A percentile compares a stretch with the other conserved stretches of the same genome.
Conservation (phyloP, 2,329 filamentous ascomycete genomes). For the Waltergamsia citrina region DNA sequence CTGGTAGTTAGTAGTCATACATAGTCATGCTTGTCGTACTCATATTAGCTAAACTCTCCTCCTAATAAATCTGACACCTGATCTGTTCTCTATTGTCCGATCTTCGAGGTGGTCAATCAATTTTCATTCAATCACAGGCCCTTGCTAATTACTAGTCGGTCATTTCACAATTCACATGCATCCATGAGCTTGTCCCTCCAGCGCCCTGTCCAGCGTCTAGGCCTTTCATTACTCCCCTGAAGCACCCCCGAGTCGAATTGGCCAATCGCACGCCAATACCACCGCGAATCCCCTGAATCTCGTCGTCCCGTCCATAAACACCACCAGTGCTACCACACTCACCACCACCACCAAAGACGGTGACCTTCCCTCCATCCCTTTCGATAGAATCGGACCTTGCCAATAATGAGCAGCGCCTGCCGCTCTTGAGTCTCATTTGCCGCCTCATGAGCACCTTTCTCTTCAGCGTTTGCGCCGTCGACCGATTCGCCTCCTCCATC, state of each 20-base stretch:
- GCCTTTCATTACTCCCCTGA: slow-evolving; percentile 1
- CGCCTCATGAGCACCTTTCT: slow-evolving; percentile 37
- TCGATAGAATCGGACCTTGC: slow-evolving; percentile 1
- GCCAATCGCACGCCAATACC: slow-evolving; percentile 5
- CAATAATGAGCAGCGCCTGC: slow-evolving; percentile 4
- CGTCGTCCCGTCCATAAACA: too few relatives aligned
- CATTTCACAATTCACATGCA: too few relatives aligned
- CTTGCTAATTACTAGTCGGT: too few relatives aligned
- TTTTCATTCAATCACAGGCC: too few relatives aligned
- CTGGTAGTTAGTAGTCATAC: too few relatives aligned
- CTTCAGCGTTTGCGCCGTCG: slow-evolving; percentile 35
- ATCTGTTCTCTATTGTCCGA: neutral
- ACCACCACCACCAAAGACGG: neutral
- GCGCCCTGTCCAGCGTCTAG: neutral
- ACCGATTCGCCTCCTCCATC: slow-evolving; percentile 34
- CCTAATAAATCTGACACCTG: too few relatives aligned
- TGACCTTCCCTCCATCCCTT: neutral
- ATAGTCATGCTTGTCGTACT: too few relatives aligned
- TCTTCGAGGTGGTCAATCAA: neutral
- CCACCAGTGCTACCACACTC: neutral
- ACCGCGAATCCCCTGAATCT: slow-evolving; percentile 4
- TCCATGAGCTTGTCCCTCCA: too few relatives aligned
- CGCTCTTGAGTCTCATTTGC: slow-evolving; percentile 4
- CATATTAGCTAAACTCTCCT: too few relatives aligned
- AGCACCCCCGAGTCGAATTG: neutral